Percentiles rank a stretch among this genome's conserved stretches.
Evolutionary conservation across 139 green algal genomes (phyloP).

Genomic region (Micractinium conductrix): DNA sequence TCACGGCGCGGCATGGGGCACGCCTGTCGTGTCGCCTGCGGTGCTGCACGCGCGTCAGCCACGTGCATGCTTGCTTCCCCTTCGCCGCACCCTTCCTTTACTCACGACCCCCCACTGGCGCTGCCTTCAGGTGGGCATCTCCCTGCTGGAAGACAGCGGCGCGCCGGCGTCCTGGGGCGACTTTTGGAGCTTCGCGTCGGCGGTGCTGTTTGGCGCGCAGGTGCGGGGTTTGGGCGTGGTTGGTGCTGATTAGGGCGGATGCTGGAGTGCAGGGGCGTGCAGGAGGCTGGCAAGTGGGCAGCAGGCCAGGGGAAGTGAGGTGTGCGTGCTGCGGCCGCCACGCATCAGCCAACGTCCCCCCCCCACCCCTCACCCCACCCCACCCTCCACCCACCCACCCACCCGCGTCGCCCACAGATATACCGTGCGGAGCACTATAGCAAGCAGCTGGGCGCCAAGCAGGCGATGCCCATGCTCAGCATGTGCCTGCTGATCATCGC

Average conservation of each 20-base stretch:
- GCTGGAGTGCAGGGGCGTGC: background rate
- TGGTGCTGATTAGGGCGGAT: background rate
- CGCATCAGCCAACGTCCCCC: no score
- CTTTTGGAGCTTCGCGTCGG: constrained; percentile 66
- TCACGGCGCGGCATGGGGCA: no score
- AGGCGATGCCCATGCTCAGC: constrained; percentile 50
- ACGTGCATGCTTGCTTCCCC: no score
- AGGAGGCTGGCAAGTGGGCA: background rate
- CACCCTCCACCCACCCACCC: background rate
- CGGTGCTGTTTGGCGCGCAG: constrained; percentile 73
- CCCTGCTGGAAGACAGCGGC: constrained; percentile 69
- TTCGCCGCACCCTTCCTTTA: no score
- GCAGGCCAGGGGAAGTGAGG: background rate
- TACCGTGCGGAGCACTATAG: constrained; percentile 43
- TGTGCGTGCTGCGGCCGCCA: no score
- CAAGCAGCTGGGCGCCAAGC: constrained; percentile 35
- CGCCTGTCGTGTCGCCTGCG: no score
- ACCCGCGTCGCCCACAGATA: constrained; percentile 24
- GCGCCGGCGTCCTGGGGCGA: constrained; percentile 66
- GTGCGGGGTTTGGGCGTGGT: background rate
- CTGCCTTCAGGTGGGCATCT: no score
- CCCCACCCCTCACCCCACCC: background rate
- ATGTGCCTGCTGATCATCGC: constrained; percentile 48
- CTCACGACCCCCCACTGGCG: no score
- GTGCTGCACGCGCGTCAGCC: no score